A percentile compares a stretch with the other conserved stretches of the same genome.
These are phyloP conservation scores for Pyrrhoderma lamaoense DNA, from an alignment of 1,284 basidiomycete species.

Conservation along the genomic window DNA sequence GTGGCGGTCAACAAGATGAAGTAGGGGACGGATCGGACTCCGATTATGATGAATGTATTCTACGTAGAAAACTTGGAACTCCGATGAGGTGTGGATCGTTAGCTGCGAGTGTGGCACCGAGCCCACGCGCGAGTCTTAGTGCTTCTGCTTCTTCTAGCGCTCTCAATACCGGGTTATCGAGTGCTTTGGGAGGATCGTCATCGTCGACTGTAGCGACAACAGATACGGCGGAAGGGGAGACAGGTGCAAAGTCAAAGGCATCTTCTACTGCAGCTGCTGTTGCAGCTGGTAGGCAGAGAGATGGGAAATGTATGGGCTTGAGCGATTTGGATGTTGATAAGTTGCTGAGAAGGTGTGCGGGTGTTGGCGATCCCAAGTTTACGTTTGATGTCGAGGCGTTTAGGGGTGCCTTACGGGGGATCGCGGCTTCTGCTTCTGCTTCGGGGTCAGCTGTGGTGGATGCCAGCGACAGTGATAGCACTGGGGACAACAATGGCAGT, in stretches of 20 bases:
- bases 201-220: background rate
- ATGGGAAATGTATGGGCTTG: too few relatives aligned
- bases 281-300: too few relatives aligned
- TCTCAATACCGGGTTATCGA: background rate
- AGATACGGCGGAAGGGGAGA: background rate
- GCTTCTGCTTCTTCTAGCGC: background rate
- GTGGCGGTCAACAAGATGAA: too few relatives aligned
- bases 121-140: background rate
- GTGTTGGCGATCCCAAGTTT: slow-evolving; percentile 14
- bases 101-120: background rate
- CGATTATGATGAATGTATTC: background rate
- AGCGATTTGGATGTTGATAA: background rate
- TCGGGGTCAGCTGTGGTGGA: too few relatives aligned
- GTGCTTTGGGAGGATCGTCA: background rate
- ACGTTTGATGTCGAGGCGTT: slow-evolving; percentile 18
- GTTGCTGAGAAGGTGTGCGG: slow-evolving; percentile 10
- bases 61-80: slow-evolving; percentile 13
- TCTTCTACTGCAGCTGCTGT: too few relatives aligned
- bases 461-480: too few relatives aligned
- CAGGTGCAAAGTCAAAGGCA: too few relatives aligned
- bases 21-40: too few relatives aligned
- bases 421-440: slow-evolving; percentile 1
- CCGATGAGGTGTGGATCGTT: slow-evolving; percentile 15
- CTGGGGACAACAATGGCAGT: too few relatives aligned
- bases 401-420: slow-evolving; percentile 12